Conservation (phyloP, 208 protist species). For the Crithidia brevicula region DNA sequence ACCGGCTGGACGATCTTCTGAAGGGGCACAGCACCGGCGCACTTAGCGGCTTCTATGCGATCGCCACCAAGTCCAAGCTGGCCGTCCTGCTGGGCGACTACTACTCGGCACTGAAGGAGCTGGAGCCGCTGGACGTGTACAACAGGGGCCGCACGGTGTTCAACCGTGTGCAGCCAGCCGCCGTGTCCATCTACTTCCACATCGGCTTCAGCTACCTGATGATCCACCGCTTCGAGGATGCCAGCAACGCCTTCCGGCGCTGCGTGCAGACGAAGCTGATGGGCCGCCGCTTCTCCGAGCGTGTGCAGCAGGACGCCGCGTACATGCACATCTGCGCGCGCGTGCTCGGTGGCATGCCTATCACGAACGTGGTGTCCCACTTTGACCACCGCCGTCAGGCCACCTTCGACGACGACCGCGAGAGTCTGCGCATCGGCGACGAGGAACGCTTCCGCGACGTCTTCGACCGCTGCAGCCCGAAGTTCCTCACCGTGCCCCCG, state of each 20-base stretch:
- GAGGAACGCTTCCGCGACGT: slow-evolving; percentile 92
- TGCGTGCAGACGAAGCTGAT: slow-evolving; percentile 70
- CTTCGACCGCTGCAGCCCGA: slow-evolving; percentile 91
- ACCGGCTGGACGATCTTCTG: slow-evolving; percentile 50
- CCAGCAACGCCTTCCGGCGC: slow-evolving; percentile 79
- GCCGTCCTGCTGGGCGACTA: slow-evolving; percentile 90
- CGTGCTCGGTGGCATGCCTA: slow-evolving; percentile 82
- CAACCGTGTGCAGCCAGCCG: slow-evolving; percentile 64
- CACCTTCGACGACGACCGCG: slow-evolving; percentile 88
- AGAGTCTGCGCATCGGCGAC: slow-evolving; percentile 75
- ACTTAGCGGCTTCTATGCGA: slow-evolving; percentile 86
- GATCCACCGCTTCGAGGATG: slow-evolving; percentile 91
- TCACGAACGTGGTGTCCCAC: slow-evolving; percentile 69
- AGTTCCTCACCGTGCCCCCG: slow-evolving; percentile 83
- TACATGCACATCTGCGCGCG: slow-evolving; percentile 86
- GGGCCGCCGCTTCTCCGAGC: slow-evolving; percentile 83
- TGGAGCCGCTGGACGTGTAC: slow-evolving; percentile 79
- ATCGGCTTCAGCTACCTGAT: slow-evolving; percentile 93
- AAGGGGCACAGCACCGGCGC: slow-evolving; percentile 38
- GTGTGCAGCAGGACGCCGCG: slow-evolving; percentile 79
- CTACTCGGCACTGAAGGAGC: slow-evolving; percentile 69
- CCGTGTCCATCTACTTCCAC: slow-evolving; percentile 85
- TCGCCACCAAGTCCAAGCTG: slow-evolving; percentile 79
- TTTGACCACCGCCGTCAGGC: slow-evolving; percentile 57
- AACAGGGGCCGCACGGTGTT: slow-evolving; percentile 67